Conservation (phyloP, 306 rosid species). For the Trifolium pratense region DNA sequence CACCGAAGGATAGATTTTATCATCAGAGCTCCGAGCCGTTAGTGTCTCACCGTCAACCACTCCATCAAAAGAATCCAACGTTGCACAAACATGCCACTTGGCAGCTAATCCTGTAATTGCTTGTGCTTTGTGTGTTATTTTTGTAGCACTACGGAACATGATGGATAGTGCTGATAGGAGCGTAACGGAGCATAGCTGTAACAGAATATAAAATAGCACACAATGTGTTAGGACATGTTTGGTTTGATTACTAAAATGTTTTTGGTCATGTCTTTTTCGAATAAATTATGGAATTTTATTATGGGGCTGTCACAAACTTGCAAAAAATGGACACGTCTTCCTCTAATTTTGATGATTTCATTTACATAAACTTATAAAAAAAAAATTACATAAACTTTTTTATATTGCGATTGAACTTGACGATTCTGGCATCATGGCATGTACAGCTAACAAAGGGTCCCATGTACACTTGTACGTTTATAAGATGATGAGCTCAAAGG, state of each 20-base stretch:
- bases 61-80: constrained; percentile 82
- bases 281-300: neutral
- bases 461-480: neutral
- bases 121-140: constrained; percentile 94
- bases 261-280: neutral
- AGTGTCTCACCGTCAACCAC: constrained; percentile 46
- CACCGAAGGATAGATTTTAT: constrained; percentile 38
- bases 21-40: constrained; percentile 32
- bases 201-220: constrained; percentile 1
- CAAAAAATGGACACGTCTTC: constrained; percentile 24
- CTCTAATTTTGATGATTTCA: neutral
- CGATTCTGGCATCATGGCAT: neutral
- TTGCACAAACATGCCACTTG: constrained; percentile 97
- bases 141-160: constrained; percentile 81
- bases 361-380: neutral
- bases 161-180: constrained; percentile 67
- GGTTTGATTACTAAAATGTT: neutral
- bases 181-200: constrained; percentile 81
- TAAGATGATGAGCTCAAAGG: too few species aligned
- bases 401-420: neutral
- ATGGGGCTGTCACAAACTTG: neutral
- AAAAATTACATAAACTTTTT: too few species aligned
- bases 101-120: constrained; percentile 87
- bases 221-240: neutral
- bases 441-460: neutral